Evolutionary conservation across 2,329 filamentous ascomycete species (phyloP).

Genomic region (Mycocentrospora acerina): DNA sequence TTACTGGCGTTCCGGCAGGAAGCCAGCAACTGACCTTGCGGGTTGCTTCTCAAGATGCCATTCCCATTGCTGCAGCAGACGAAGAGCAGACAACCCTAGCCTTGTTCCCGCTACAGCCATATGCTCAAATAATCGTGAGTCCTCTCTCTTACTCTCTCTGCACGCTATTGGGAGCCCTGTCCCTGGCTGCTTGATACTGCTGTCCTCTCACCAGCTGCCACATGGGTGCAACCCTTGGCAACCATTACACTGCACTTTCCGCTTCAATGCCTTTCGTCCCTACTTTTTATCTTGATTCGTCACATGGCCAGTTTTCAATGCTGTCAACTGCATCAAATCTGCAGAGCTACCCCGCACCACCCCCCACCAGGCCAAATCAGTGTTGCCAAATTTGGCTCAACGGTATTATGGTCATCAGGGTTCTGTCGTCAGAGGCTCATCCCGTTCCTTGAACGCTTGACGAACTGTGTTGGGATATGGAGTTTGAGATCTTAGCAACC

Average conservation of each 20-base stretch:
- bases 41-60: slow-evolving; percentile 61
- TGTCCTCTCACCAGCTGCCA: slow-evolving; percentile 35
- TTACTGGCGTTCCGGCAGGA: slow-evolving; percentile 85
- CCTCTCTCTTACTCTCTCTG: slow-evolving; percentile 15
- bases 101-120: slow-evolving; percentile 67
- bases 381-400: too few relatives aligned
- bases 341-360: slow-evolving; percentile 27
- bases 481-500: too few relatives aligned
- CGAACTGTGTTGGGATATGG: too few relatives aligned
- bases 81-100: slow-evolving; percentile 70
- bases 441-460: not conserved
- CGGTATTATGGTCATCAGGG: too few relatives aligned
- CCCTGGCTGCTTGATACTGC: slow-evolving; percentile 7
- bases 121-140: slow-evolving; percentile 81
- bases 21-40: slow-evolving; percentile 76
- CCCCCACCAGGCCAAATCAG: slow-evolving; percentile 9
- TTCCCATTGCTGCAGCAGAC: slow-evolving; percentile 67
- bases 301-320: slow-evolving; percentile 17
- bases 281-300: slow-evolving; percentile 13
- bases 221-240: slow-evolving; percentile 19
- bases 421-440: not conserved
- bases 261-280: slow-evolving; percentile 7
- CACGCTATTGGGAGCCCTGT: slow-evolving; percentile 16
- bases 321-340: slow-evolving; percentile 15
- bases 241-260: slow-evolving; percentile 6